These are phyloP conservation scores for Xylaria scruposa DNA, from an alignment of 495 filamentous ascomycete species.

Conservation along the genomic window DNA sequence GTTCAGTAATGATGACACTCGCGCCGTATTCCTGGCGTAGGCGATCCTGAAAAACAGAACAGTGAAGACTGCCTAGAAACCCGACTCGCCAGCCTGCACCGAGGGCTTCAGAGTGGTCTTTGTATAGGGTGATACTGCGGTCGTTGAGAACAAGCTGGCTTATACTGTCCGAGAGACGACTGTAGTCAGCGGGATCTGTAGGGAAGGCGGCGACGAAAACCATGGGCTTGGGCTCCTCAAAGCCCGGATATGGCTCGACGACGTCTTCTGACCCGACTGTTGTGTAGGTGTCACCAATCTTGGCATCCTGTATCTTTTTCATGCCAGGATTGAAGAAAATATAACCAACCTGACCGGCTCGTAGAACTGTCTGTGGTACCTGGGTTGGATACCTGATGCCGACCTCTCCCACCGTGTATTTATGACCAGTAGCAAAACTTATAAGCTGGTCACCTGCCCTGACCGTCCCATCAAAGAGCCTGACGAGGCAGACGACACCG, in stretches of 20 bases:
- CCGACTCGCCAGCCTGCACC: constrained; percentile 94
- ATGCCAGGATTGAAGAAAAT: constrained; percentile 97
- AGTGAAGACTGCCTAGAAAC: constrained; percentile 95
- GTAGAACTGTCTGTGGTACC: constrained; percentile 76
- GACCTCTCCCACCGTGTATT: constrained; percentile 93
- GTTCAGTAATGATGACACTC: constrained; percentile 95
- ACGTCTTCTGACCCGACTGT: constrained; percentile 77
- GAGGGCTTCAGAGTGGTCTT: constrained; percentile 90
- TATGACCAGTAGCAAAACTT: constrained; percentile 83
- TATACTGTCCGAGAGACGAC: constrained; percentile 90
- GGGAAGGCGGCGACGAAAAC: constrained; percentile 98
- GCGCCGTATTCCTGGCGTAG: constrained; percentile 93
- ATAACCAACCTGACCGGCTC: constrained; percentile 95
- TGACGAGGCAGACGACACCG: constrained; percentile 89
- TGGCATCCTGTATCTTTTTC: constrained; percentile 93
- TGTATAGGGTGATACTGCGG: constrained; percentile 89
- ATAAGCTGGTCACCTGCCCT: constrained; percentile 80
- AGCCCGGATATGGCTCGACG: constrained; percentile 85
- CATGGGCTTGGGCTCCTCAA: constrained; percentile 98
- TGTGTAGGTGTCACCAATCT: constrained; percentile 94
- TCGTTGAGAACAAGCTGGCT: constrained; percentile 94
- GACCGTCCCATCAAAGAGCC: constrained; percentile 88
- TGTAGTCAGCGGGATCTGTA: constrained; percentile 84
- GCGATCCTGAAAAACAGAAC: constrained; percentile 98
- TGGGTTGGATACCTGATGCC: constrained; percentile 96